Conservation (phyloP, 768 basidiomycete genomes). For the Leucosporidium creatinivorum region DNA sequence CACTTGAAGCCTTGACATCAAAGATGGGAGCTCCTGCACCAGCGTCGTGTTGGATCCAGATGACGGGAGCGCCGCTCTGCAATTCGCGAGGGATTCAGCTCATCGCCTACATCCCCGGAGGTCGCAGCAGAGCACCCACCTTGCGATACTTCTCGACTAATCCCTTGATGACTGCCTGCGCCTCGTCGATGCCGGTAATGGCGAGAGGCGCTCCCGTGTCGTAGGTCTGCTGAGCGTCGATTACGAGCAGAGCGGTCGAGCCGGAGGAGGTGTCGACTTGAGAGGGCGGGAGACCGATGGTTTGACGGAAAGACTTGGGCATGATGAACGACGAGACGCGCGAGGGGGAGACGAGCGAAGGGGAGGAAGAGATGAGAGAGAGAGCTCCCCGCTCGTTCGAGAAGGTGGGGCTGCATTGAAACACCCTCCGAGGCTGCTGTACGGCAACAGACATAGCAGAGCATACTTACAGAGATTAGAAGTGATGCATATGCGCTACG, state of each 20-base stretch:
- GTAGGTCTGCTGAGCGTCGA: slow-evolving; percentile 32
- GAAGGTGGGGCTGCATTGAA: too few relatives aligned
- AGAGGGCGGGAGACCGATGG: slow-evolving; percentile 19
- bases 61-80: slow-evolving; percentile 20
- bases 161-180: slow-evolving; percentile 13
- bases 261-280: slow-evolving; percentile 4
- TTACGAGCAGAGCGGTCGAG: slow-evolving; percentile 22
- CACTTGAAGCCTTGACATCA: background rate
- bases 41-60: slow-evolving; percentile 25
- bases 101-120: background rate
- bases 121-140: background rate
- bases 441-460: too few relatives aligned
- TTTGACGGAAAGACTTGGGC: slow-evolving; percentile 3
- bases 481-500: too few relatives aligned
- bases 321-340: too few relatives aligned
- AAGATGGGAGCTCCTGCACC: slow-evolving; percentile 24
- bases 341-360: too few relatives aligned
- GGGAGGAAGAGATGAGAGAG: too few relatives aligned
- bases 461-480: too few relatives aligned
- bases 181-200: slow-evolving; percentile 13
- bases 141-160: slow-evolving; percentile 5
- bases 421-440: too few relatives aligned
- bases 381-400: too few relatives aligned
- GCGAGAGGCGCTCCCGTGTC: slow-evolving; percentile 15
- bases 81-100: background rate